A percentile compares a stretch with the other conserved stretches of the same genome.
Evolutionary conservation across 495 filamentous ascomycete species (phyloP).

Genomic region (Talaromyces liani): DNA sequence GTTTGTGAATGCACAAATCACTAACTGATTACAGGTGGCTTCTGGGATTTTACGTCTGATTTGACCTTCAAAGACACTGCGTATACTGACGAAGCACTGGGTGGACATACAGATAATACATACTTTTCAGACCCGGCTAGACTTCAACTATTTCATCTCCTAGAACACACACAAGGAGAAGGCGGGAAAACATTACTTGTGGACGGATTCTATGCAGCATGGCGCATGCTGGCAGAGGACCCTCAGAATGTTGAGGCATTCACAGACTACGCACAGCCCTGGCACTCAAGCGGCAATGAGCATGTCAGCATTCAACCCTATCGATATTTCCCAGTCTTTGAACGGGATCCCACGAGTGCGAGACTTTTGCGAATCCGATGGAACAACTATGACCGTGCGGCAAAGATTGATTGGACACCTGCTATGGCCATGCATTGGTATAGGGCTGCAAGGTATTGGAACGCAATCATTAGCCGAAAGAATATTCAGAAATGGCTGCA

Average conservation of each 20-base stretch:
- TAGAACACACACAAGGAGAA: constrained; percentile 59
- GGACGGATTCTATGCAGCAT: constrained; percentile 72
- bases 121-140: constrained; percentile 90
- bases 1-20: not conserved
- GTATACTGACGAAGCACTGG: constrained; percentile 74
- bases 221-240: constrained; percentile 40
- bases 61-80: constrained; percentile 83
- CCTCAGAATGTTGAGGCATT: constrained; percentile 46
- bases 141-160: constrained; percentile 82
- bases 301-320: constrained; percentile 70
- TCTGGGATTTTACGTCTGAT: constrained; percentile 91
- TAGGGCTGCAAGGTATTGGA: constrained; percentile 59
- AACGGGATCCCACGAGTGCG: constrained; percentile 25
- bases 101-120: constrained; percentile 83
- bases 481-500: constrained; percentile 56
- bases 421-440: constrained; percentile 58
- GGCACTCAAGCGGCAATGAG: constrained; percentile 79
- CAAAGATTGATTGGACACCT: constrained; percentile 33
- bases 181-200: constrained; percentile 72
- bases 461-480: constrained; percentile 47
- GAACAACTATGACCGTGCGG: constrained; percentile 84
- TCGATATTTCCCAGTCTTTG: constrained; percentile 55
- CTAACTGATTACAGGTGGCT: constrained; percentile 46
- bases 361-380: constrained; percentile 66
- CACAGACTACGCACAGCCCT: constrained; percentile 44